Base-by-base conservation (phyloP, 73 alveolate species). In the Paramecium sonneborni region DNA sequence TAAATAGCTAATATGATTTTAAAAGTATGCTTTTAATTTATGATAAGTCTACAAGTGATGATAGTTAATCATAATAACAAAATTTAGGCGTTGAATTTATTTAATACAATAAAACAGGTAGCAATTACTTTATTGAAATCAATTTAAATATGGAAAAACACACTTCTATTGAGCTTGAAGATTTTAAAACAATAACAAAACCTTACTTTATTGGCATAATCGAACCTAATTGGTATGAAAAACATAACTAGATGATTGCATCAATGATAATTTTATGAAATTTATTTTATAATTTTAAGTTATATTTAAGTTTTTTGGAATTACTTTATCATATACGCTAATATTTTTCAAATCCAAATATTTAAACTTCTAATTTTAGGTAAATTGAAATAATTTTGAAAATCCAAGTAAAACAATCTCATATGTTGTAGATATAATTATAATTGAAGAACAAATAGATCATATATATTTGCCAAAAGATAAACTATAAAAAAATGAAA, bases 181-280 rank as follows among this genome's bases (percentile, higher is more conserved):
- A 62, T 62, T 62, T 62, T 62, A 62, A 62, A 24, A 32, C 24
- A 26, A 62, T 62, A 62, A 23, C 21, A 12, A 62, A 62, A 62
- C 84, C 84, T 30, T 62, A 62, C 84, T 62, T 62, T 62, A 62
- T 62, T 26, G 84, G 84, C 10, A 26, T 62, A 10, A 62, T 62
- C 14, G 84, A 62, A 28, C 84, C 84, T 62, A 32, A 32, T 30
- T 62, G 84, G 84, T 62, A 30, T 62, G 84, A 62, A 12, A 62
- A 62, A 32, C 84, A 62, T 62, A 62, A 62, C 20, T 62, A 62
- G 44, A 62, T 62, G 84, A 62, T 62, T 26, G 84, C 84, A 26
- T 62, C 84, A 7, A 62, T 62, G 84, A 62, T 62, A 30, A 62
- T 62, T 26, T 26, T 62, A 62, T 62, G 84, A 62, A 30, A 62